Conservation (phyloP, 495 filamentous ascomycete species). For the Daldinia childiae region DNA sequence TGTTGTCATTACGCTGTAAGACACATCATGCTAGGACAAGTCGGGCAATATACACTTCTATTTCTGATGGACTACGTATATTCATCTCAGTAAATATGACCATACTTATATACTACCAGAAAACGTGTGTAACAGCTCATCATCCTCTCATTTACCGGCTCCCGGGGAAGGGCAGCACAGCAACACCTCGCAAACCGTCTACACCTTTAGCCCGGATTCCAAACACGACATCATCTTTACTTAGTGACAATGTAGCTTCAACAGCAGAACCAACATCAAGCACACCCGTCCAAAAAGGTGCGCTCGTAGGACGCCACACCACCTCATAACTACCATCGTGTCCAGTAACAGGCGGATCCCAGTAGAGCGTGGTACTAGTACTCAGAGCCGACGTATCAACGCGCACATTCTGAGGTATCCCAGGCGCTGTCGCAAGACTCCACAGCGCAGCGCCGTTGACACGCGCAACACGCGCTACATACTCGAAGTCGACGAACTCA, state of each 20-base stretch:
- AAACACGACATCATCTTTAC: slow-evolving; percentile 65
- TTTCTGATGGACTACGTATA: too few relatives aligned
- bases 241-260: slow-evolving; percentile 53
- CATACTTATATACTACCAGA: neutral
- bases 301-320: slow-evolving; percentile 59
- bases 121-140: neutral
- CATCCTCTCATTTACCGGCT: slow-evolving; percentile 4
- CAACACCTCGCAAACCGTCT: slow-evolving; percentile 51
- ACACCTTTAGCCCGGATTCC: slow-evolving; percentile 58
- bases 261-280: slow-evolving; percentile 52
- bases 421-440: slow-evolving; percentile 59
- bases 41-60: too few relatives aligned
- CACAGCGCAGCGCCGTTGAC: slow-evolving; percentile 62
- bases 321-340: slow-evolving; percentile 56
- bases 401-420: slow-evolving; percentile 55
- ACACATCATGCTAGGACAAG: too few relatives aligned
- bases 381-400: slow-evolving; percentile 54
- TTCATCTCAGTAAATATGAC: too few relatives aligned
- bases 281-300: slow-evolving; percentile 57
- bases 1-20: too few relatives aligned
- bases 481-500: slow-evolving; percentile 64
- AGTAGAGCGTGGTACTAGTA: slow-evolving; percentile 58
- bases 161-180: slow-evolving; percentile 44
- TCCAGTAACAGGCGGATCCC: slow-evolving; percentile 43
- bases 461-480: slow-evolving; percentile 58